Percentiles rank a stretch among this genome's conserved stretches.
phyloP scores from a whole-genome alignment of 257 asterid species.

The Solanum clarkiae region DNA sequence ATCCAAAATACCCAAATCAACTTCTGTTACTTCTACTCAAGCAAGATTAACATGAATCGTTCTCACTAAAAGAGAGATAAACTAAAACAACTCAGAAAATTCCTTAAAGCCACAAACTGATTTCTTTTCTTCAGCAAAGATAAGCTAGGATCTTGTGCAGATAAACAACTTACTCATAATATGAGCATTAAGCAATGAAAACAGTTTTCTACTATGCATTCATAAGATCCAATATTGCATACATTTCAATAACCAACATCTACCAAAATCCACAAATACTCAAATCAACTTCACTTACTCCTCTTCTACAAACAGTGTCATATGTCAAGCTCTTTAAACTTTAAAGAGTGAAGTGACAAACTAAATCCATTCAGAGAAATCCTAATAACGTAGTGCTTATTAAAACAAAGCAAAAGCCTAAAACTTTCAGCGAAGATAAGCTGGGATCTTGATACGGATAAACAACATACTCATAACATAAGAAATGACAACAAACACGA shows the following conservation, averaged over 20 bases:
- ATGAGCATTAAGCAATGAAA: background rate
- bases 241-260: background rate
- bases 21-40: background rate
- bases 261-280: background rate
- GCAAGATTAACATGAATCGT: background rate
- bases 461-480: slow-evolving; percentile 92
- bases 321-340: background rate
- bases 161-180: background rate
- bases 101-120: background rate
- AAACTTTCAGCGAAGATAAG: slow-evolving; percentile 49
- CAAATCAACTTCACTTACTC: background rate
- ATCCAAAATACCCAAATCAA: background rate
- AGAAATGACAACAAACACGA: slow-evolving; percentile 56
- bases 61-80: background rate
- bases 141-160: background rate
- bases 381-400: background rate
- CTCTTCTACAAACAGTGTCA: background rate
- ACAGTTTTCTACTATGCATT: background rate
- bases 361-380: background rate
- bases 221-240: background rate
- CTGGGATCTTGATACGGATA: slow-evolving; percentile 89
- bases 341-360: background rate
- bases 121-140: background rate
- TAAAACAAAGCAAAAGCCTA: background rate
- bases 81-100: background rate